phyloP scores from a whole-genome alignment of 2,329 filamentous ascomycete genomes.

The Colletotrichum costaricense region DNA sequence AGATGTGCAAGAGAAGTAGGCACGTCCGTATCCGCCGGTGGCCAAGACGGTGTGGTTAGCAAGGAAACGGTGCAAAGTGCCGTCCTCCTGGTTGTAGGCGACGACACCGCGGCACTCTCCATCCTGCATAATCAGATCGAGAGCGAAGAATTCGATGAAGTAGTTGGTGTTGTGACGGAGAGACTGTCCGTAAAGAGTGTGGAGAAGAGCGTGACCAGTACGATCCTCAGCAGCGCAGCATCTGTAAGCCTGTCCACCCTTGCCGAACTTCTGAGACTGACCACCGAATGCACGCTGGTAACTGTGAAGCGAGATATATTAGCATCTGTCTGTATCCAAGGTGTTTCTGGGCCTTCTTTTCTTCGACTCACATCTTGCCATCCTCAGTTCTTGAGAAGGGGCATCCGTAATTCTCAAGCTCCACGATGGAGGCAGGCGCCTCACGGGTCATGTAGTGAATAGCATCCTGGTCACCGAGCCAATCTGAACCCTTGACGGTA shows the following conservation, averaged over 20 bases:
- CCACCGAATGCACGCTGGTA: constrained; percentile 99
- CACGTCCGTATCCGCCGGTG: constrained; percentile 96
- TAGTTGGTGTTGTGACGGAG: constrained; percentile 99
- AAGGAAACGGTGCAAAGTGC: constrained; percentile 95
- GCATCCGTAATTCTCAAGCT: constrained; percentile 97
- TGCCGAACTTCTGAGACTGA: constrained; percentile 93
- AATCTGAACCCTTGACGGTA: constrained; percentile 97
- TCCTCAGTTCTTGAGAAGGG: constrained; percentile 97
- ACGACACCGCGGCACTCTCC: constrained; percentile 96
- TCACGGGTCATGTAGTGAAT: constrained; percentile 99
- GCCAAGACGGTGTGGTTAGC: constrained; percentile 97
- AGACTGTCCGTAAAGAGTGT: constrained; percentile 98
- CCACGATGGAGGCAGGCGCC: constrained; percentile 89
- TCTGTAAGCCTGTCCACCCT: constrained; percentile 97
- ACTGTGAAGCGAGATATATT: constrained; percentile 53
- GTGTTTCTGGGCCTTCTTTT: background rate
- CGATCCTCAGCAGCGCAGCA: constrained; percentile 96
- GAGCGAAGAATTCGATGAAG: constrained; percentile 99
- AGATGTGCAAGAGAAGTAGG: constrained; percentile 98
- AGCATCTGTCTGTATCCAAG: constrained; percentile 30
- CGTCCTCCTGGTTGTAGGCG: constrained; percentile 98
- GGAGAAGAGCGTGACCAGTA: constrained; percentile 96
- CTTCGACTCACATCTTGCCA: constrained; percentile 81
- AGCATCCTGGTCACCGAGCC: constrained; percentile 96
- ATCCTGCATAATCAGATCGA: constrained; percentile 97